Evolutionary conservation across 2,329 filamentous ascomycete species (phyloP).

Genomic region (Alternaria brassicae): DNA sequence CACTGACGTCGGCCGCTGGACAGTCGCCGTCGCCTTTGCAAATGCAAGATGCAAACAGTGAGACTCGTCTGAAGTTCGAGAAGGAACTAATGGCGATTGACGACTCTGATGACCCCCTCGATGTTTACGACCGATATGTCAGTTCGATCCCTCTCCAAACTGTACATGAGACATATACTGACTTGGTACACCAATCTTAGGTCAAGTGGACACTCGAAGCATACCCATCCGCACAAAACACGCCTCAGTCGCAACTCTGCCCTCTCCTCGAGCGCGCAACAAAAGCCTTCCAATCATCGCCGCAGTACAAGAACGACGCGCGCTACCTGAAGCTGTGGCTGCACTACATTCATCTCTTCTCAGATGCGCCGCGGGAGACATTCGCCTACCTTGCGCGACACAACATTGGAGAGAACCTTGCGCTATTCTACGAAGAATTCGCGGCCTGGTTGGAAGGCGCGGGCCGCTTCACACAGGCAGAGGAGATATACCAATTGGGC

Average conservation of each 20-base stretch:
- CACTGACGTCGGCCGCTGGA: constrained; percentile 55
- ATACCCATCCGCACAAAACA: constrained; percentile 93
- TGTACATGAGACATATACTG: neutral
- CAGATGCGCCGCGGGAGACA: constrained; percentile 89
- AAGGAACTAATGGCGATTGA: constrained; percentile 77
- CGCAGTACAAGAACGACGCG: constrained; percentile 93
- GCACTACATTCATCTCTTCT: constrained; percentile 90
- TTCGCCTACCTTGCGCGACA: constrained; percentile 92
- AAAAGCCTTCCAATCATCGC: constrained; percentile 81
- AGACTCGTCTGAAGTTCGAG: constrained; percentile 83
- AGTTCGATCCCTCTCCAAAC: neutral
- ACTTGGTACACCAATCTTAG: constrained; percentile 58
- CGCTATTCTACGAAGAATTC: constrained; percentile 96
- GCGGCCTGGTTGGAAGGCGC: constrained; percentile 88
- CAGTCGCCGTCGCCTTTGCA: constrained; percentile 66
- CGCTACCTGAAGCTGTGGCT: constrained; percentile 94
- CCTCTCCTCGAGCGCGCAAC: constrained; percentile 91
- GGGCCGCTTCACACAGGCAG: constrained; percentile 85
- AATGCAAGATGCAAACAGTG: constrained; percentile 78
- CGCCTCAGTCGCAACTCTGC: constrained; percentile 86
- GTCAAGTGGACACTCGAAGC: constrained; percentile 96
- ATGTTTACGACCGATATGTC: constrained; percentile 95
- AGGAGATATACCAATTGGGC: constrained; percentile 90
- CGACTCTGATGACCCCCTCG: constrained; percentile 93
- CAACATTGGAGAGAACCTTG: constrained; percentile 82